Evolutionary conservation across 1,284 basidiomycete species (phyloP).

Genomic region (Somion occarium): DNA sequence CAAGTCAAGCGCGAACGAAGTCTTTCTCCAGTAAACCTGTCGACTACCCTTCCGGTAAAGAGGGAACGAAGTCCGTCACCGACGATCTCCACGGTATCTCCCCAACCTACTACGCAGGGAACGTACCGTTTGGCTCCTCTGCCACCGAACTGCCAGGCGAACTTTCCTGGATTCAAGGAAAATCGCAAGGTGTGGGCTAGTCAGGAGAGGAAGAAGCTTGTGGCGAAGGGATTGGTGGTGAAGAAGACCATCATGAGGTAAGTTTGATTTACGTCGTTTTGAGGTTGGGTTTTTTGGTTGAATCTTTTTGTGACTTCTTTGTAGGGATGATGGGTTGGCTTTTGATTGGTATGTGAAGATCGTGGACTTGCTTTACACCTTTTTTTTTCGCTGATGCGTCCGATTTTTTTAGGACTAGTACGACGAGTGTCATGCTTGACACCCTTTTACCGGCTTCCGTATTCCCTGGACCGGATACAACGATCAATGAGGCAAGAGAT

Average conservation of each 20-base stretch:
- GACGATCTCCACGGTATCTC: not conserved
- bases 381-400: too few species aligned
- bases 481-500: too few species aligned
- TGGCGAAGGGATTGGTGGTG: not conserved
- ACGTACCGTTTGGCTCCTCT: constrained; percentile 7
- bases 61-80: not conserved
- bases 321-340: constrained; percentile 1
- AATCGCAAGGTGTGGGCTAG: not conserved
- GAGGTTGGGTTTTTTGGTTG: not conserved
- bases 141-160: not conserved
- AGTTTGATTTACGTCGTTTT: not conserved
- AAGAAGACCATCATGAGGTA: not conserved
- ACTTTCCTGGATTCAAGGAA: not conserved
- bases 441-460: too few species aligned
- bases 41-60: not conserved
- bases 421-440: not conserved
- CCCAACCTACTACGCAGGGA: constrained; percentile 7
- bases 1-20: too few species aligned
- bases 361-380: too few species aligned
- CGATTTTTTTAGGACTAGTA: too few species aligned
- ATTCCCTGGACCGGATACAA: too few species aligned
- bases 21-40: too few species aligned
- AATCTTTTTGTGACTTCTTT: not conserved
- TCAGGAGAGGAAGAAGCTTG: not conserved
- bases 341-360: constrained; percentile 1